Evolutionary conservation across 208 protist species (phyloP), one percentile per base, ranked within the genome.

Genomic region (Acanthamoeba royreba): DNA sequence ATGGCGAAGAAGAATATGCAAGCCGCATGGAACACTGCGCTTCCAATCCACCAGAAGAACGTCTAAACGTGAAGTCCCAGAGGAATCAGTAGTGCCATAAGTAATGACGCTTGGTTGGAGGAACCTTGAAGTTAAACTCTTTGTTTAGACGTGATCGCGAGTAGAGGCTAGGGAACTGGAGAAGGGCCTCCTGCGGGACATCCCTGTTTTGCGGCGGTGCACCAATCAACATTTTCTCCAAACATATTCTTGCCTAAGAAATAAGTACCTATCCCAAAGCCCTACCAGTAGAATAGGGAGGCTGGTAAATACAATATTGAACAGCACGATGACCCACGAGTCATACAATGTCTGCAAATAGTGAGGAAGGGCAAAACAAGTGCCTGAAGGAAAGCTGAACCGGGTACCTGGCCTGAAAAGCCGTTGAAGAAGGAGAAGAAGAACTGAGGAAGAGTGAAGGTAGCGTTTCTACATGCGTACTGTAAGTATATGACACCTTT

Each of bases 351-450:
- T 93, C 49, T 95, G 72, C 15, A 5, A 93, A 35, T 25, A 52
- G 13, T 15, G 31, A 33, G 5, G 9, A 17, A 11, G 17, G 61
- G 25, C 25, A 88, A 93, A 45, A 47, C 33, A 83, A n/a, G 11
- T 49, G 35, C 33, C 33, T 42, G 8, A 31, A 58, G 5, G 66
- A 92, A 7, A 19, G 13, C 3, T 7, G 35, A 69, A 43, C 11
- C 8, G 49, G 15, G 13, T 47, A 93, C 69, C 85, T 97, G 96
- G 11, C 97, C 98, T 9, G 98, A 99, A 94, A 97, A 99, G 33
- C 98, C 98, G 45, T 77, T 93, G 94, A 97, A 98, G 94, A 98
- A 98, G 43, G 94, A 33, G 93, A 98, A 99, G 63, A 97, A 98
- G 92, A 99, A 96, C 94, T 98, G 96, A 19, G 96, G 93, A 5